Evolutionary conservation across 2,329 filamentous ascomycete species (phyloP).

Genomic region (Diplodia corticola): DNA sequence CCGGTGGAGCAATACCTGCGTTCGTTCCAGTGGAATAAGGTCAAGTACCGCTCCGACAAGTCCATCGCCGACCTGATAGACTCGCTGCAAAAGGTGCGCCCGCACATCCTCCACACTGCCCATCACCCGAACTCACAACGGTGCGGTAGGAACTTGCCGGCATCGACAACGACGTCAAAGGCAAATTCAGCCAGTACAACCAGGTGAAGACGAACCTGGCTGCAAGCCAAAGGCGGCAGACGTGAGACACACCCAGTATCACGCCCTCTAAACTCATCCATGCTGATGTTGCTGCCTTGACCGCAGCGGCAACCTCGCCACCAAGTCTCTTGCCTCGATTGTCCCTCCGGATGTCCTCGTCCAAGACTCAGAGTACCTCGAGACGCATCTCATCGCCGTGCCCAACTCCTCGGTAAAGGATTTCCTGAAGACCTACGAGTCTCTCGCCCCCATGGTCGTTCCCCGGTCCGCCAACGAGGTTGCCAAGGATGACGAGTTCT

Average conservation of each 20-base stretch:
- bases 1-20: conserved; percentile 93
- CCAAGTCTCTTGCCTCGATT: conserved; percentile 87
- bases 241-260: conserved; percentile 53
- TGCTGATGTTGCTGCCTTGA: neutral
- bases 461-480: conserved; percentile 81
- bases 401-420: conserved; percentile 80
- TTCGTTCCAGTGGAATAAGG: conserved; percentile 93
- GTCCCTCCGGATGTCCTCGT: conserved; percentile 74
- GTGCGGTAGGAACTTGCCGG: conserved; percentile 74
- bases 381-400: conserved; percentile 91
- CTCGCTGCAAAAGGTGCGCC: conserved; percentile 75
- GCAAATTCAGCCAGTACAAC: conserved; percentile 94
- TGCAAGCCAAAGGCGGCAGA: conserved; percentile 81
- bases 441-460: conserved; percentile 85
- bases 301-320: conserved; percentile 81
- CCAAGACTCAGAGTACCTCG: conserved; percentile 91
- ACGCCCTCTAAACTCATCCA: neutral
- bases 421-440: conserved; percentile 87
- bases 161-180: conserved; percentile 94
- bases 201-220: conserved; percentile 82
- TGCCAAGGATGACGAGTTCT: conserved; percentile 85
- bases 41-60: conserved; percentile 93
- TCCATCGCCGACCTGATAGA: conserved; percentile 84
- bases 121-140: neutral
- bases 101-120: neutral